Base-by-base conservation (phyloP, 148 eudicot species). In the Selenicereus undatus region DNA sequence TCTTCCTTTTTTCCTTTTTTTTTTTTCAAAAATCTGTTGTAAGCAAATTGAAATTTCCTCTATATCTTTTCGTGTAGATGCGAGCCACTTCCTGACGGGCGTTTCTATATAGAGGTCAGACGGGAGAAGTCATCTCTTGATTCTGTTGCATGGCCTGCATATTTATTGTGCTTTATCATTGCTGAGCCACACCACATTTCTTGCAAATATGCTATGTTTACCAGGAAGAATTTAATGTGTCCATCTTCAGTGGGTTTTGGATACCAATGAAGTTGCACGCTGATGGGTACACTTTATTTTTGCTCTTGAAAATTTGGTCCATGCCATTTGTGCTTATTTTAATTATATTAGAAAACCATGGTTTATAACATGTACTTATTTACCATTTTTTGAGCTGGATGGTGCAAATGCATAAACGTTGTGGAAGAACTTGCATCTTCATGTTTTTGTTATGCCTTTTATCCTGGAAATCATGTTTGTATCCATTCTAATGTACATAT, bases 1-100 rank as follows among this genome's bases (percentile, higher is more conserved):
- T 81, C 2, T 66, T 65, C 72, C 70, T 39, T 79, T 78, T 60
- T 69, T 78, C 76, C 3, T 71, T 2, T 39, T 29, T 77, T 29
- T 77, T 52, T 64, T 36, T 56, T 80, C 3, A 30, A 50, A 68
- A 20, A n/a, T 24, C 5, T 42, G 27, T 77, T 74, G 72, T 66
- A 66, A 7, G 11, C 27, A 32, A 77, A 72, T 51, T 81, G 14
- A 43, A 68, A 39, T 79, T 69, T 75, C 30, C 18, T 73, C 75
- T 26, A 0, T 32, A 29, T 78, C 43, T 81, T 48, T 81, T 80
- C 45, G 62, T 85, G 88, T 85, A 97, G 99, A 85, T 97, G 99
- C 76, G 98, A 97, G 81, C 98, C 99, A 84, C 97, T 97, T 81
- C 94, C 93, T 76, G 99, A 97, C 89, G 99, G 99, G 16, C 97